These are phyloP conservation scores for Fraxinus pennsylvanica DNA, from an alignment of 257 asterid genomes.

Conservation along the genomic window DNA sequence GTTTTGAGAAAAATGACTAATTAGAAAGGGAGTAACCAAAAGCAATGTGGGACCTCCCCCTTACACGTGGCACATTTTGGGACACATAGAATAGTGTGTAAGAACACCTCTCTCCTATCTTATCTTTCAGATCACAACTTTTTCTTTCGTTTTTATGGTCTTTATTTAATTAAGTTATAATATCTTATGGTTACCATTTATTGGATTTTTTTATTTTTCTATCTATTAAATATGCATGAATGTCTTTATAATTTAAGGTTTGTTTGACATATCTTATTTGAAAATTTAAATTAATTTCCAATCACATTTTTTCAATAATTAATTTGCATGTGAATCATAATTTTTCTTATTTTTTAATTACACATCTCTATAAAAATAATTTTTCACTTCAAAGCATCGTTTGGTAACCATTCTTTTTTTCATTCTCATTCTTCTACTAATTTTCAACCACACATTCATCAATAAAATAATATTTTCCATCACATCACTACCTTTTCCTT, in stretches of 20 bases:
- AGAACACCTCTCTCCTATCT: conserved; percentile 32
- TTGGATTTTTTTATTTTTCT: not conserved
- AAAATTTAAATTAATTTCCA: too few species aligned
- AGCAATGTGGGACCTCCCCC: conserved; percentile 29
- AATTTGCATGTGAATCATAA: too few species aligned
- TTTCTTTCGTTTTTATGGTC: not conserved
- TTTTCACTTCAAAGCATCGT: too few species aligned
- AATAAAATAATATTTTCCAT: too few species aligned
- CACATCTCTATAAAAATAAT: too few species aligned
- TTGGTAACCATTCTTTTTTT: too few species aligned
- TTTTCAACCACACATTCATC: too few species aligned
- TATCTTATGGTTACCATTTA: not conserved
- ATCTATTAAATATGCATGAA: not conserved
- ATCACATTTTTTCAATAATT: too few species aligned
- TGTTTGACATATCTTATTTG: too few species aligned
- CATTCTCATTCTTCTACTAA: too few species aligned
- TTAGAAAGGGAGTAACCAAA: not conserved
- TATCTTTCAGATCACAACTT: conserved; percentile 12
- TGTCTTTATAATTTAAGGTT: conserved; percentile 20
- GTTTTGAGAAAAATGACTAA: not conserved
- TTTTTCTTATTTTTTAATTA: too few species aligned
- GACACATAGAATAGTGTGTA: conserved; percentile 38
- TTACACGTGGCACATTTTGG: conserved; percentile 42
- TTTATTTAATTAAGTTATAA: not conserved
- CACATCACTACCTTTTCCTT: too few species aligned